These are phyloP conservation scores for Lasiodiplodia sp. DNA, from an alignment of 2,329 filamentous ascomycete species.

Conservation along the genomic window DNA sequence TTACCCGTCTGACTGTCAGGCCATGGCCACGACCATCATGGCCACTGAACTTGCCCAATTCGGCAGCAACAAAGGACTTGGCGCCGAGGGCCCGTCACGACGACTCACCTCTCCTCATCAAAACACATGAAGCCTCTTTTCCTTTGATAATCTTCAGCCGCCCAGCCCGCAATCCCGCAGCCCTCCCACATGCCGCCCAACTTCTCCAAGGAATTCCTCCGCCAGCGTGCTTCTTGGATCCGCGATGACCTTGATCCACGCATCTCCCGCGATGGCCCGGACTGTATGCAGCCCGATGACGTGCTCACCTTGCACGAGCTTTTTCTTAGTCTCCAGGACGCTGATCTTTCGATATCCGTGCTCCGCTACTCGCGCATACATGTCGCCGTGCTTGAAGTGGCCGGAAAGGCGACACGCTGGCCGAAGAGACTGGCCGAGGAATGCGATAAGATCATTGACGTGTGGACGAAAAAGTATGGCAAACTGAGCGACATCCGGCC, in stretches of 20 bases:
- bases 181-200: conserved; percentile 8
- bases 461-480: conserved; percentile 51
- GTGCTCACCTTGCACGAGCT: conserved; percentile 53
- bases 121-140: background rate
- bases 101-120: conserved; percentile 10
- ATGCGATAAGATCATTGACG: conserved; percentile 50
- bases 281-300: conserved; percentile 52
- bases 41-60: background rate
- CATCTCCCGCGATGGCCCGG: conserved; percentile 54
- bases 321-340: conserved; percentile 36
- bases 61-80: conserved; percentile 28
- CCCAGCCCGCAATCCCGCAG: background rate
- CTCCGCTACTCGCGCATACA: conserved; percentile 56
- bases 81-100: background rate
- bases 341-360: conserved; percentile 41
- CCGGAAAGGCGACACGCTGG: conserved; percentile 57
- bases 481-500: conserved; percentile 47
- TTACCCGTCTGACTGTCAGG: background rate
- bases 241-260: conserved; percentile 56
- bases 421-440: conserved; percentile 53
- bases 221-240: conserved; percentile 52
- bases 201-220: conserved; percentile 37
- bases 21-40: background rate
- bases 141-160: background rate
- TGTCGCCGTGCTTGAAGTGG: conserved; percentile 51